Base-by-base conservation (phyloP, 225 moss, liverwort and hornwort species). In the Bryoerythrophyllum caledonicum region DNA sequence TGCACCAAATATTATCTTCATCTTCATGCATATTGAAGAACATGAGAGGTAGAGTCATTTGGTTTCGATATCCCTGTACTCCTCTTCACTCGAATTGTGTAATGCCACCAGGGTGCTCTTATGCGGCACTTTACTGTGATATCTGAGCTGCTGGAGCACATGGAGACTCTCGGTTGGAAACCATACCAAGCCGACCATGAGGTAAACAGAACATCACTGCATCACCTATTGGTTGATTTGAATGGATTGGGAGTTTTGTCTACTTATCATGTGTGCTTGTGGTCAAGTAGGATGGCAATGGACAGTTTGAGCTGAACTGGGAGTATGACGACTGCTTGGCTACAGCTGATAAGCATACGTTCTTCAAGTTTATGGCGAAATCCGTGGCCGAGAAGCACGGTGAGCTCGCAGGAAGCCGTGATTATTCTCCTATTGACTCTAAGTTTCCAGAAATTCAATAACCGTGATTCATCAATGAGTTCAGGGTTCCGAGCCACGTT, bases 141-240 rank as follows among this genome's bases (percentile, higher is more conserved):
- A 74, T 83, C 91, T 58, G 88, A 92, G 79, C 78, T 96, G 67
- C 76, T 92, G 76, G 80, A 87, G 65, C 87, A 94, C 77, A 92
- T 96, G 94, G 77, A 81, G 60, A 74, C 68, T 58, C 89, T 96
- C 37, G 92, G 94, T 46, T 96, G 94, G 94, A 86, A 90, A 38
- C 94, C 94, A 30, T 96, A 96, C 80, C 96, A 96, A 86, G 96
- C 92, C 55, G 96, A 96, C 82, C 96, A 96, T 49, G 96, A 96
- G 91, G 92, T 95, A 78, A 61, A 38, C 13, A 35, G 32, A 15
- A 23, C 40, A 51, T 12, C 43, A 49, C n/a, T n/a, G n/a, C n/a
- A n/a, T 26, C 52, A 30, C 20, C 40, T 44, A 8, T 19, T n/a
- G n/a, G 48, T 49, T 49, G 48, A 49, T 17, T 49, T 19, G 65